phyloP scores from a whole-genome alignment of 2,329 filamentous ascomycete genomes.

The Herpotrichia juniperi region DNA sequence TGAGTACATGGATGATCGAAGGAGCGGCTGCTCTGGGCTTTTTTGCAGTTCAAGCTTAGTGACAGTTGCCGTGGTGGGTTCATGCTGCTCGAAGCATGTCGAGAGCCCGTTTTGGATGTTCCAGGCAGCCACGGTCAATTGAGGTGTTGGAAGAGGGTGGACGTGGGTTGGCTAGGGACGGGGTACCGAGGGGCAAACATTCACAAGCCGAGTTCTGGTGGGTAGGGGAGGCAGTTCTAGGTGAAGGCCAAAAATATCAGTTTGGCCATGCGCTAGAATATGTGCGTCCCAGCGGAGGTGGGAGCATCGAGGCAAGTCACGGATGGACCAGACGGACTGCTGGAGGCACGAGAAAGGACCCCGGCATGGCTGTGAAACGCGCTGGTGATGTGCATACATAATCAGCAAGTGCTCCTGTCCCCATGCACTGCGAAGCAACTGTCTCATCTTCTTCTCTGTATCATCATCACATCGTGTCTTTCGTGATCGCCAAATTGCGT shows the following conservation, averaged over 20 bases:
- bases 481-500: slow-evolving; percentile 14
- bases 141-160: slow-evolving; percentile 7
- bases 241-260: not conserved
- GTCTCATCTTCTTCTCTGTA: slow-evolving; percentile 21
- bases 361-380: slow-evolving; percentile 38
- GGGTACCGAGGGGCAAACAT: slow-evolving; percentile 10
- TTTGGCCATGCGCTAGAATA: not conserved
- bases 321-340: slow-evolving; percentile 6
- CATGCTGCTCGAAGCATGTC: slow-evolving; percentile 2
- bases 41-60: not conserved
- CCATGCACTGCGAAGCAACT: slow-evolving; percentile 32
- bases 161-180: slow-evolving; percentile 19
- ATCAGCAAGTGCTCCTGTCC: slow-evolving; percentile 26
- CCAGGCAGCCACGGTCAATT: slow-evolving; percentile 12
- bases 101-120: slow-evolving; percentile 13
- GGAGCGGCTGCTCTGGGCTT: slow-evolving; percentile 4
- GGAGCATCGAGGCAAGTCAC: slow-evolving; percentile 2
- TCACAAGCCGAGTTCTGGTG: not conserved
- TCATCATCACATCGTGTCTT: slow-evolving; percentile 10
- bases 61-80: not conserved
- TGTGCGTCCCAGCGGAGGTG: not conserved
- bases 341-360: slow-evolving; percentile 12
- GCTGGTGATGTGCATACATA: slow-evolving; percentile 30
- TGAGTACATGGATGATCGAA: slow-evolving; percentile 18
- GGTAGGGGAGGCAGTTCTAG: not conserved